Conservation (phyloP, 495 filamentous ascomycete species). For the Massariosphaeria phaeospora region DNA sequence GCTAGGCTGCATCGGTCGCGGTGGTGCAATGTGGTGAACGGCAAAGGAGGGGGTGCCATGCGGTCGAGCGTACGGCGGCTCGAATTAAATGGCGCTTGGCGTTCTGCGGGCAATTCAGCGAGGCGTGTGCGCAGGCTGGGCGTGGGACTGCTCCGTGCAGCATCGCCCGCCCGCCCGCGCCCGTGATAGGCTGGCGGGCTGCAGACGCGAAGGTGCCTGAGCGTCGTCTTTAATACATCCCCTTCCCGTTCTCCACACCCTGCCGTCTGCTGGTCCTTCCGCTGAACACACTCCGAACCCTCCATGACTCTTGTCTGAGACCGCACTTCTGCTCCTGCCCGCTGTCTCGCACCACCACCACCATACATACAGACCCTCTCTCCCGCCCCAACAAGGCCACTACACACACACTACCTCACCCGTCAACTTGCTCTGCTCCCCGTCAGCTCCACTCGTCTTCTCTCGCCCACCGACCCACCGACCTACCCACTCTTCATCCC, state of each 20-base stretch:
- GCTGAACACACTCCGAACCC: neutral
- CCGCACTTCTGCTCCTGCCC: neutral
- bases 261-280: constrained; percentile 18
- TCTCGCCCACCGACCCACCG: neutral
- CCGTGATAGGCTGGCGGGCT: constrained; percentile 5
- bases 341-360: neutral
- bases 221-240: constrained; percentile 17
- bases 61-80: constrained; percentile 2
- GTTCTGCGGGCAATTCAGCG: neutral
- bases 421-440: no score
- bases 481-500: neutral
- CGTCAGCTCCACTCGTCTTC: neutral
- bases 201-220: constrained; percentile 18
- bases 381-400: no score
- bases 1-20: no score
- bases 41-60: neutral
- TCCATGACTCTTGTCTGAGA: constrained; percentile 14
- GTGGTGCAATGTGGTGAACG: neutral
- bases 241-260: constrained; percentile 17
- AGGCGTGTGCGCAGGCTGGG: neutral
- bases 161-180: neutral
- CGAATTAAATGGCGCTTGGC: constrained; percentile 6
- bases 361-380: no score
- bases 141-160: constrained; percentile 9
- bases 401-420: no score